Base-by-base conservation (phyloP, 106 monocot genomes). In the Agapanthus africanus region DNA sequence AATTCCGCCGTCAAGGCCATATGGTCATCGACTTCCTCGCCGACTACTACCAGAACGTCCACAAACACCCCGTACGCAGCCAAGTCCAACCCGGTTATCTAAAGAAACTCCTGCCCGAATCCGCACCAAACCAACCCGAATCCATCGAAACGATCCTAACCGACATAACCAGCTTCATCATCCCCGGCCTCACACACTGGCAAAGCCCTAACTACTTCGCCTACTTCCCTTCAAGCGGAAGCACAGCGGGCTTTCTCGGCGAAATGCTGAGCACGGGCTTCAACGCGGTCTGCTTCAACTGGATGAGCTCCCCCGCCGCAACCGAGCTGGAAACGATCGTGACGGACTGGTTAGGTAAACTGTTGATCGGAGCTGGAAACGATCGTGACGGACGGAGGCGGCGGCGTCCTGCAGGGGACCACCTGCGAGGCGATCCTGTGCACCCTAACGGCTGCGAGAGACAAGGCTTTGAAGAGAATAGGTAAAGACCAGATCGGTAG, bases 351-450 rank as follows among this genome's bases (percentile, higher is more conserved):
- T 38, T 71, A 11, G 71, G 59, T 4, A 71, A 71, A 33, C 26
- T 71, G 16, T 40, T 71, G 40, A 21, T 18, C n/a, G 15, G 59
- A 14, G 59, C 71, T 0, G 9, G 37, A 0, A 15, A 25, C 15
- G 59, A 59, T 40, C 41, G 80, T 71, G 59, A 66, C 76, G 11
- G 79, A 66, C 4, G 60, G 70, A 0, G 77, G 80, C 5, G 75
- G 68, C 22, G 81, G 33, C 0, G 84, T 85, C 16, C 39, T 85
- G 6, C 80, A 77, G 6, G 80, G 73, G 1, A 73, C 73, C 23
- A 73, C 73, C 1, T 73, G 73, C 44, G 73, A 73, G 49, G 63
- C 73, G n/a, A 73, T 73, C 14, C 72, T 72, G 2, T 72, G 72
- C 33, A 47, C 44, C 1, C 40, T 63, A 13, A 7, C 44, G 13